Base-by-base conservation (phyloP, 805 yeast species). In the Myxozyma neotropica region DNA sequence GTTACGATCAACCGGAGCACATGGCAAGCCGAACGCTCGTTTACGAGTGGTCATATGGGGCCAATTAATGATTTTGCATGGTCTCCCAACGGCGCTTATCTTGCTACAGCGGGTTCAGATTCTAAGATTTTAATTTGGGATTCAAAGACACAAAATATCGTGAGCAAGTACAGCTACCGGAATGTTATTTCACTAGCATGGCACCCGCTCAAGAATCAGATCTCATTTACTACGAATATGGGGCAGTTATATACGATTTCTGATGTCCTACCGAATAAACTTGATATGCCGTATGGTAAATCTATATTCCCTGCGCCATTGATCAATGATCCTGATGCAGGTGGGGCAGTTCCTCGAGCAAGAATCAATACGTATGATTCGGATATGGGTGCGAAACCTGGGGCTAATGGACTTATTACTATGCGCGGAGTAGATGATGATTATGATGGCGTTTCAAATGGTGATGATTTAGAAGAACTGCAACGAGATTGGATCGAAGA, bases 41-140 rank as follows among this genome's bases (percentile, higher is more conserved):
- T 69, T 24, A 40, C 61, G n/a, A 44, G 56, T 6, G 72, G 71
- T 2, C 72, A 71, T 57, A 67, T 60, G 36, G 67, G 72, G 3
- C 69, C 71, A 5, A 71, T 85, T 13, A 77, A 81, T 5, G 86
- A 82, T 52, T 68, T 87, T 49, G 74, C 78, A 53, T 81, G 88
- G 76, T 84, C 88, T 19, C 84, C 88, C 12, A 78, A 81, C 65
- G 88, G 88, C 29, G 76, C 78, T 1, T 79, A 75, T 62, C 55
- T 90, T 1, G 93, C 92, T 0, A 78, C 84, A 5, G 77, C 83
- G 15, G 84, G 81, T 52, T 64, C 78, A n/a, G 82, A 80, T 54
- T 80, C 81, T 44, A 72, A 72, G 31, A 68, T 87, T 12, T 72
- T 80, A 12, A 69, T 92, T 4, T 86, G 89, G 85, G 81, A 86